These are phyloP conservation scores for Leucogyrophana mollusca DNA, from an alignment of 768 basidiomycete species.

Conservation along the genomic window DNA sequence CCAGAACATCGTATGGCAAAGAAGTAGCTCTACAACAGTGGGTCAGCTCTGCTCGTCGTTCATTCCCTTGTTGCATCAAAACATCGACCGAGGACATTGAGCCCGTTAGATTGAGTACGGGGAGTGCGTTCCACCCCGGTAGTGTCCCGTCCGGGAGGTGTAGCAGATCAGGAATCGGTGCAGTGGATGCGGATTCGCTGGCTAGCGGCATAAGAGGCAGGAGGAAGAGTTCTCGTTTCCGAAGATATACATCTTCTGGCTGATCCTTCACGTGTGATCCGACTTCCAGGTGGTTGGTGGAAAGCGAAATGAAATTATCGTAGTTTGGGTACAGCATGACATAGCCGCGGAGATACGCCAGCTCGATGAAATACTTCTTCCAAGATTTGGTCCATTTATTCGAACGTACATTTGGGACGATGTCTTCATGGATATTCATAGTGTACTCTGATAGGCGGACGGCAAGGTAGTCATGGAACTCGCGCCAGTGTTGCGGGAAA, in stretches of 20 bases:
- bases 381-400: constrained; percentile 81
- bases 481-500: constrained; percentile 87
- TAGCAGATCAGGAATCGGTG: constrained; percentile 37
- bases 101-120: constrained; percentile 70
- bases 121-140: constrained; percentile 54
- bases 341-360: constrained; percentile 78
- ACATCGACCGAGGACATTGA: constrained; percentile 33
- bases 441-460: constrained; percentile 58
- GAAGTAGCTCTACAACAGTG: constrained; percentile 22
- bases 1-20: constrained; percentile 21
- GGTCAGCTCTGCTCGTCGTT: constrained; percentile 34
- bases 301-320: constrained; percentile 65
- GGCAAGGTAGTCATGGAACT: constrained; percentile 77
- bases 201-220: constrained; percentile 64
- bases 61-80: constrained; percentile 33
- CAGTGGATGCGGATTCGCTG: constrained; percentile 10
- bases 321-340: constrained; percentile 91
- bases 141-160: constrained; percentile 57
- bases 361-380: constrained; percentile 90
- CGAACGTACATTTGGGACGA: constrained; percentile 77
- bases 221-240: constrained; percentile 63
- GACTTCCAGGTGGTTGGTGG: constrained; percentile 88
- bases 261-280: constrained; percentile 74
- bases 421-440: constrained; percentile 31
- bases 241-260: constrained; percentile 42